Evolutionary conservation across 73 alveolate genomes (phyloP).

Genomic region (Paramecium sonneborni): DNA sequence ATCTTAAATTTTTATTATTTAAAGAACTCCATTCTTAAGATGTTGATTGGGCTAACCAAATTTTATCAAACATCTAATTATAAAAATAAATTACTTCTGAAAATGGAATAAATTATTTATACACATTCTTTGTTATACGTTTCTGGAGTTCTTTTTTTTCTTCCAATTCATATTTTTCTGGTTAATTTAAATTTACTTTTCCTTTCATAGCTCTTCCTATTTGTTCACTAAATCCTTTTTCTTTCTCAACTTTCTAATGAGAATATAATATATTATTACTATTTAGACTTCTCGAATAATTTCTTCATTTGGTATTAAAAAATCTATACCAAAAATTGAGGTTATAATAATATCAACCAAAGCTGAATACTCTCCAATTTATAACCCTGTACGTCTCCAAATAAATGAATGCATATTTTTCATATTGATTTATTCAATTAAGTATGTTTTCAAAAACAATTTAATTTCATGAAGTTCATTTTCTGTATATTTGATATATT

Average conservation of each 20-base stretch:
- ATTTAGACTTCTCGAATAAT: background rate
- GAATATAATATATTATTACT: background rate
- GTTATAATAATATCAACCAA: background rate
- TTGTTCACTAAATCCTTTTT: background rate
- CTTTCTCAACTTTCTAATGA: background rate
- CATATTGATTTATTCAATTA: background rate
- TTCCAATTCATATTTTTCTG: background rate
- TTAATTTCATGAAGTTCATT: background rate
- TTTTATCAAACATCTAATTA: background rate
- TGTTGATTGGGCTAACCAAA: background rate
- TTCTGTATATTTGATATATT: background rate
- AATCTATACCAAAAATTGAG: background rate
- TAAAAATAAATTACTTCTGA: background rate
- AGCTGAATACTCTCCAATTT: background rate
- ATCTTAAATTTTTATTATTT: background rate
- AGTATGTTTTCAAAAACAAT: background rate
- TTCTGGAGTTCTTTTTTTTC: background rate
- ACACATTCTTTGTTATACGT: background rate
- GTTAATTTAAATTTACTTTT: background rate
- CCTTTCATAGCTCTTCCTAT: background rate
- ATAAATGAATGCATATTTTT: constrained; percentile 3
- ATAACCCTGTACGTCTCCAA: background rate
- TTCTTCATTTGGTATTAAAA: background rate
- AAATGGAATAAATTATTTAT: background rate
- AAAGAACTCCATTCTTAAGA: background rate